These are phyloP conservation scores for Rhizoclosmatium globosum DNA, from an alignment of 192 early-diverging fungal species.

Conservation along the genomic window DNA sequence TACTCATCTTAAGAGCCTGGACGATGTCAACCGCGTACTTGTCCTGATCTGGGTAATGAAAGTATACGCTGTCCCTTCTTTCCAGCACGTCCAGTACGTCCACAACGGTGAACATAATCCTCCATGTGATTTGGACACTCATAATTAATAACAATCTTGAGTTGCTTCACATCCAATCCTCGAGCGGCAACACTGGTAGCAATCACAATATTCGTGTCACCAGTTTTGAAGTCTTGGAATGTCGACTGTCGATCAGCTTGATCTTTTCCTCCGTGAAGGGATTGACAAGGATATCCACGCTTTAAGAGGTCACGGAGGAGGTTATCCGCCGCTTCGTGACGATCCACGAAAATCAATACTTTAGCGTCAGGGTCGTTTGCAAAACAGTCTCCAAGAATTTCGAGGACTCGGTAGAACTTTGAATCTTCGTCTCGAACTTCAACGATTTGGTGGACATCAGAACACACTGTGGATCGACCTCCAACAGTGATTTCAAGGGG, in stretches of 20 bases:
- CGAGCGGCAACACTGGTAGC: slow-evolving; percentile 97
- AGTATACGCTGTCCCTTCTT: slow-evolving; percentile 95
- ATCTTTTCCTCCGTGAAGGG: slow-evolving; percentile 95
- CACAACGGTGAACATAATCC: slow-evolving; percentile 98
- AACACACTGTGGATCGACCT: slow-evolving; percentile 86
- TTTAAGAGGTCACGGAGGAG: slow-evolving; percentile 84
- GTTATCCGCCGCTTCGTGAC: slow-evolving; percentile 94
- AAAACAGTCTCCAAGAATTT: slow-evolving; percentile 86
- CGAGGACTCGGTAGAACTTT: slow-evolving; percentile 87
- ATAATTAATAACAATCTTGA: slow-evolving; percentile 94
- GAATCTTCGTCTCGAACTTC: slow-evolving; percentile 86
- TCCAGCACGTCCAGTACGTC: slow-evolving; percentile 96
- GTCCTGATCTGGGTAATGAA: slow-evolving; percentile 97
- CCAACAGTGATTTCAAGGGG: slow-evolving; percentile 97
- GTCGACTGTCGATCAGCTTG: slow-evolving; percentile 79
- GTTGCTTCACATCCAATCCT: slow-evolving; percentile 93
- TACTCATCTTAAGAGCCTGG: slow-evolving; percentile 86
- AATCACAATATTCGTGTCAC: slow-evolving; percentile 87
- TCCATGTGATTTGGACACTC: slow-evolving; percentile 99
- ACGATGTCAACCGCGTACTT: slow-evolving; percentile 90
- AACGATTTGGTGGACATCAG: slow-evolving; percentile 89
- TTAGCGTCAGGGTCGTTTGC: slow-evolving; percentile 73
- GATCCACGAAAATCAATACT: slow-evolving; percentile 92
- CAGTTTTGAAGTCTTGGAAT: slow-evolving; percentile 93
- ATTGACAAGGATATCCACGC: slow-evolving; percentile 86